Evolutionary conservation across 23 red algal species (phyloP).

Genomic region (Agarophyton chilense): DNA sequence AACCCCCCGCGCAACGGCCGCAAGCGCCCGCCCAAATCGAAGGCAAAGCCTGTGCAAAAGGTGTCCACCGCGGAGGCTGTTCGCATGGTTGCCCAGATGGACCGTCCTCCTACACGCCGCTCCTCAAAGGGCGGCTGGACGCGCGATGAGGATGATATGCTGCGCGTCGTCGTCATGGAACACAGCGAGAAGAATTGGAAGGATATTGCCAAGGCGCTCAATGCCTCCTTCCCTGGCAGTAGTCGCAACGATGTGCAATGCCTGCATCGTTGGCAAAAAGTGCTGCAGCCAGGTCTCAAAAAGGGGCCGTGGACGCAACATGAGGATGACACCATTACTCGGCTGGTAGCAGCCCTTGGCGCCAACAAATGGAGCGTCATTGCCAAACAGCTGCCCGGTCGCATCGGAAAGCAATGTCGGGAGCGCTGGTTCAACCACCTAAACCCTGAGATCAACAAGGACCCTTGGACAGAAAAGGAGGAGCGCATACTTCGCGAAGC

Average conservation of each 20-base stretch:
- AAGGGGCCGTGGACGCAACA: conserved; percentile 95
- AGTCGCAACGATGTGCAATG: conserved; percentile 87
- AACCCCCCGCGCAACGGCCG: conserved; percentile 7
- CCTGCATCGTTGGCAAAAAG: conserved; percentile 96
- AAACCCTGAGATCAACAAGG: conserved; percentile 84
- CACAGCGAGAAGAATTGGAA: conserved; percentile 89
- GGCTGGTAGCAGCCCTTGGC: conserved; percentile 77
- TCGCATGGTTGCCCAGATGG: conserved; percentile 60
- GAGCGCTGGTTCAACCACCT: conserved; percentile 99
- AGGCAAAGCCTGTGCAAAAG: conserved; percentile 17
- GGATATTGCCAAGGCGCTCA: conserved; percentile 73
- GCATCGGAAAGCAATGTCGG: conserved; percentile 98
- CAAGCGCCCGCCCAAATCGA: conserved; percentile 27
- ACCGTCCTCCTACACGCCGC: conserved; percentile 70
- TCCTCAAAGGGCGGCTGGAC: conserved; percentile 91
- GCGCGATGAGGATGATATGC: conserved; percentile 82
- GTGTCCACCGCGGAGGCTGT: conserved; percentile 62
- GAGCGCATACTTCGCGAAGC: conserved; percentile 80
- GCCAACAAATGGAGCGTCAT: conserved; percentile 88
- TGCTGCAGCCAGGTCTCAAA: conserved; percentile 81
- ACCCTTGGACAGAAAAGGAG: conserved; percentile 93
- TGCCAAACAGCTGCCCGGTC: conserved; percentile 82
- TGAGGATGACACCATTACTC: conserved; percentile 88
- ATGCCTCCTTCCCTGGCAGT: conserved; percentile 53
- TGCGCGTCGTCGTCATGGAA: conserved; percentile 75